Evolutionary conservation across 306 rosid genomes (phyloP).

Genomic region (Spatholobus suberectus): DNA sequence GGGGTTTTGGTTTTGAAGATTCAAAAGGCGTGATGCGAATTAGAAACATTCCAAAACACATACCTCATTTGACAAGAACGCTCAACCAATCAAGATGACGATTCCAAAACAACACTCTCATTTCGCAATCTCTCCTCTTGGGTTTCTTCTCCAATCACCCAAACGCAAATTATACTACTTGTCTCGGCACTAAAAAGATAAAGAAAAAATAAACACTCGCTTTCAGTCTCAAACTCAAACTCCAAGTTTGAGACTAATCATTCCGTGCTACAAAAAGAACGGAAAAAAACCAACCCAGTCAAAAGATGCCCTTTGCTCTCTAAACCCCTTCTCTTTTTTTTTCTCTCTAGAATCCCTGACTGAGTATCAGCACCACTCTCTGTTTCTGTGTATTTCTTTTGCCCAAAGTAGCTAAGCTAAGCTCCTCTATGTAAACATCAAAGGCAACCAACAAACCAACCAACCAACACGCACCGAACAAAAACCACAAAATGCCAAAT

Average conservation of each 20-base stretch:
- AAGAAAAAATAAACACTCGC: slow-evolving; percentile 7
- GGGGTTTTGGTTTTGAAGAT: neutral
- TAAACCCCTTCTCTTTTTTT: too few species aligned
- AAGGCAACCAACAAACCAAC: slow-evolving; percentile 42
- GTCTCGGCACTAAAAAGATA: neutral
- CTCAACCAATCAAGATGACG: slow-evolving; percentile 26
- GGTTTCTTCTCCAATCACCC: slow-evolving; percentile 4
- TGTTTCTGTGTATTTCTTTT: slow-evolving; percentile 24
- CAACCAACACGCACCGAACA: slow-evolving; percentile 54
- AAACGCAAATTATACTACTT: neutral
- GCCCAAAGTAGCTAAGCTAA: slow-evolving; percentile 44
- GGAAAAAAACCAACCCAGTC: slow-evolving; percentile 27
- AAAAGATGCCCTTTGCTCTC: slow-evolving; percentile 37
- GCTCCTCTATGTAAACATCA: slow-evolving; percentile 24
- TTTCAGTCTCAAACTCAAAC: slow-evolving; percentile 27
- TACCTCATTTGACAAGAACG: slow-evolving; percentile 50
- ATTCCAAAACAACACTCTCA: neutral
- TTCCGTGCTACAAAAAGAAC: slow-evolving; percentile 9
- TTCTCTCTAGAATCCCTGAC: too few species aligned
- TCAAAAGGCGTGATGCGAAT: slow-evolving; percentile 13
- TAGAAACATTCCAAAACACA: slow-evolving; percentile 36
- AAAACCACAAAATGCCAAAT: slow-evolving; percentile 52
- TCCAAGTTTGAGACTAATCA: slow-evolving; percentile 8
- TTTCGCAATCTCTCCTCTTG: neutral
- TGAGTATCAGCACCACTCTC: too few species aligned